Base-by-base conservation (phyloP, 441 rosid species). In the Jatropha multifida region DNA sequence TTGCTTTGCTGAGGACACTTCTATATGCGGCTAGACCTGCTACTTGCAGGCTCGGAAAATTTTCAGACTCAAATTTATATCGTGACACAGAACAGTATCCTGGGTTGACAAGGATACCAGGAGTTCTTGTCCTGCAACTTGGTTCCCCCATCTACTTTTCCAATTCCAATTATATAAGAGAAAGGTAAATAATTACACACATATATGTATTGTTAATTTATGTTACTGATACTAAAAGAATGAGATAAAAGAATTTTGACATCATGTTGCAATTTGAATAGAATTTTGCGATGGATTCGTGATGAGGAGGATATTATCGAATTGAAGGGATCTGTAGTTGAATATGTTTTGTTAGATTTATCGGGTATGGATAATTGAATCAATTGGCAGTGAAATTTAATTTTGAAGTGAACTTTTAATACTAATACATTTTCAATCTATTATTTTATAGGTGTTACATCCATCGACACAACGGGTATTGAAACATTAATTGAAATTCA, bases 81-180 rank as follows among this genome's bases (percentile, higher is more conserved):
- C 82, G 96, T 6, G 97, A 93, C 82, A 66, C 69, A 0, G 94
- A 91, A 74, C 99, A 95, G 18, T 95, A 95, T 64, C 92, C 96
- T 4, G 79, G 5, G 1, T 79, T 85, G 2, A 80, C 82, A 1
- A 81, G 71, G 7, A 58, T 74, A 32, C 85, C 89, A 12, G 94
- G 97, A 64, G 77, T 88, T 59, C 75, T 95, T 48, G 80, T 87
- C 84, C 84, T 95, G 17, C 96, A 93, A 69, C 69, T 95, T n/a
- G 98, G 97, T 32, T 93, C 99, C 61, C 99, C 99, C 11, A 74
- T 95, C 77, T 95, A 91, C 75, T 95, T 90, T 72, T 92, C 98
- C 42, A 95, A 93, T 64, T 73, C 86, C 61, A 83, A 87, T 76
- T 95, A 95, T 61, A 54, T 93, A 4, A 88, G 92, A 40, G 98